phyloP scores from a whole-genome alignment of 179 eudicot species.

The Heliamphora pulchella region DNA sequence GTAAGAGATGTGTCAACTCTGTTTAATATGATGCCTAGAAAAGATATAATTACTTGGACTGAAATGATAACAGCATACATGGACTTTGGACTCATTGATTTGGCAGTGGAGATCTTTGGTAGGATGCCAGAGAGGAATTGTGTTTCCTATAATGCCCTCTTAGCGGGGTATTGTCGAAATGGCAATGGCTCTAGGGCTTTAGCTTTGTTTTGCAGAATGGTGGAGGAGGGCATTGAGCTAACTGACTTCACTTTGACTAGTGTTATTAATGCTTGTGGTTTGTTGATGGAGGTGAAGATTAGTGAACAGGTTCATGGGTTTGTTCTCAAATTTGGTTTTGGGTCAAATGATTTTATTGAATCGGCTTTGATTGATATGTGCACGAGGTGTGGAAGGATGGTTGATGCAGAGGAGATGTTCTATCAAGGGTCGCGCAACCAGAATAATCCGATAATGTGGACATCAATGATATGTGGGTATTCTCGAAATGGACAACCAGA shows the following conservation, averaged over 20 bases:
- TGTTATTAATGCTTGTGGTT: constrained; percentile 60
- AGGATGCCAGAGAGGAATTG: constrained; percentile 66
- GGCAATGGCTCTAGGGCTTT: constrained; percentile 48
- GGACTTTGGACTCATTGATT: constrained; percentile 62
- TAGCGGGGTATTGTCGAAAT: constrained; percentile 68
- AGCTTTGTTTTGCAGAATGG: constrained; percentile 52
- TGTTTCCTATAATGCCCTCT: constrained; percentile 60
- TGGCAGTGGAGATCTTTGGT: constrained; percentile 49
- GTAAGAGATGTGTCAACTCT: constrained; percentile 42
- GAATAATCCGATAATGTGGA: constrained; percentile 34
- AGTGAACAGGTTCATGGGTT: constrained; percentile 76
- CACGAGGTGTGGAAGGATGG: constrained; percentile 71
- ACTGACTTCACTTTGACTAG: constrained; percentile 62
- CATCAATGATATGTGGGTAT: constrained; percentile 67
- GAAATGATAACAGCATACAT: constrained; percentile 63
- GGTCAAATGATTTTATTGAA: constrained; percentile 43
- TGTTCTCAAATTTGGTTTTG: constrained; percentile 56
- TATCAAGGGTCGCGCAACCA: constrained; percentile 19
- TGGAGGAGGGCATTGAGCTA: constrained; percentile 50
- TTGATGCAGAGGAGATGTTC: constrained; percentile 62
- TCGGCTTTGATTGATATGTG: constrained; percentile 77
- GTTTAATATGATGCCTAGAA: constrained; percentile 52
- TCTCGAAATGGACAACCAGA: constrained; percentile 65
- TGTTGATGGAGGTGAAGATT: constrained; percentile 33
- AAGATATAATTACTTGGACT: constrained; percentile 74